Evolutionary conservation across 202 grass and related monocot species (phyloP).

Genomic region (Carex arenaria): DNA sequence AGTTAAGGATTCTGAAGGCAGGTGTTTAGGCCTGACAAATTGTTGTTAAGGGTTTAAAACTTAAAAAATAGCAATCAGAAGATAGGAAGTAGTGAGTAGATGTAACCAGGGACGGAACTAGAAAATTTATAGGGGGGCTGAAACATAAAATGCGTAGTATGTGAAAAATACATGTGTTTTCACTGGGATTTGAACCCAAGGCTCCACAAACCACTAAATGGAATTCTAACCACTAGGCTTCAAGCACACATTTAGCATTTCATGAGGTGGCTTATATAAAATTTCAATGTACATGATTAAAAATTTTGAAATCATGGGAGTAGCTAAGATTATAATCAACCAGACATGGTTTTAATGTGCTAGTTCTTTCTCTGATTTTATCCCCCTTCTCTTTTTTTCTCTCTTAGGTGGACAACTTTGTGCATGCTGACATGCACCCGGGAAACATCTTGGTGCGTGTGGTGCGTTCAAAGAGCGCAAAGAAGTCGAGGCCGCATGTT

Average conservation of each 20-base stretch:
- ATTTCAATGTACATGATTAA: too few species aligned
- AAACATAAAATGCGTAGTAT: too few species aligned
- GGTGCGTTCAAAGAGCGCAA: slow-evolving; percentile 45
- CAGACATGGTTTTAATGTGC: neutral
- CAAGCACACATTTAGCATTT: too few species aligned
- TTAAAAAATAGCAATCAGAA: neutral
- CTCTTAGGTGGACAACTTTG: slow-evolving; percentile 95
- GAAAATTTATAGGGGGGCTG: too few species aligned
- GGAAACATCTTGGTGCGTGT: slow-evolving; percentile 97
- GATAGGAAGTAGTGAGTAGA: neutral
- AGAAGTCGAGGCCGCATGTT: slow-evolving; percentile 91
- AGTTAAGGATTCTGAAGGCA: neutral
- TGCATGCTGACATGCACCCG: slow-evolving; percentile 99
- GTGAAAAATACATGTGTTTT: too few species aligned
- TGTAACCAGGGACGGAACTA: neutral
- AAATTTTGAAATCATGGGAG: too few species aligned
- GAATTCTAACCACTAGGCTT: neutral
- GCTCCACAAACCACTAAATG: too few species aligned
- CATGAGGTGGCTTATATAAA: too few species aligned
- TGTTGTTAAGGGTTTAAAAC: neutral
- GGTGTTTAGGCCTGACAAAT: neutral
- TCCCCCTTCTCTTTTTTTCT: slow-evolving; percentile 12
- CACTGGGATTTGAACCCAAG: too few species aligned
- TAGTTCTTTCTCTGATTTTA: neutral
- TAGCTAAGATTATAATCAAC: neutral